Evolutionary conservation across 2,329 filamentous ascomycete genomes (phyloP).

Genomic region (Chaetomiaceae sp.): DNA sequence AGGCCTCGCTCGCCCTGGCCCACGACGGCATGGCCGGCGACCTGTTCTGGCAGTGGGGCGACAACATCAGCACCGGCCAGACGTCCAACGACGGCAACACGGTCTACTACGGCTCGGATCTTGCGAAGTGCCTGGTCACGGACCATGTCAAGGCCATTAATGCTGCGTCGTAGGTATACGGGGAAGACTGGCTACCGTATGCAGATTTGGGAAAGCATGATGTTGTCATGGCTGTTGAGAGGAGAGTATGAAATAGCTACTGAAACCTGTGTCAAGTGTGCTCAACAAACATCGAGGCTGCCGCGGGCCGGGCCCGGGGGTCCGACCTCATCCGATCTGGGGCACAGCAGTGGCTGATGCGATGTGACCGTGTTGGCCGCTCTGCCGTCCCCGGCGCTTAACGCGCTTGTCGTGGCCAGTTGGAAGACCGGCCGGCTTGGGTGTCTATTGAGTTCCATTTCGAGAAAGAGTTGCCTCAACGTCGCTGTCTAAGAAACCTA

Average conservation of each 20-base stretch:
- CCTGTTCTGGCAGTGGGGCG: constrained; percentile 41
- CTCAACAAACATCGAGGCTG: too few species aligned
- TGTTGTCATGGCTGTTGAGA: background rate
- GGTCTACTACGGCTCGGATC: constrained; percentile 39
- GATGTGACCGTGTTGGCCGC: background rate
- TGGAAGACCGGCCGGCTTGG: background rate
- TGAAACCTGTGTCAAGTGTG: too few species aligned
- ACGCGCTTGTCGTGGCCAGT: background rate
- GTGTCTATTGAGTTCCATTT: background rate
- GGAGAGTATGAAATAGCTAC: too few species aligned
- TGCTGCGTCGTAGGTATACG: background rate
- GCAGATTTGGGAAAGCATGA: too few species aligned
- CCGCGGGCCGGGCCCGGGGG: background rate
- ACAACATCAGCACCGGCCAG: constrained; percentile 38
- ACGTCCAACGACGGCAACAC: constrained; percentile 43
- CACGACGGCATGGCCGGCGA: constrained; percentile 34
- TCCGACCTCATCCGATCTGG: background rate
- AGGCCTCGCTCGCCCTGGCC: constrained; percentile 29
- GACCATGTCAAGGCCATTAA: constrained; percentile 35
- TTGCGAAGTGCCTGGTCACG: constrained; percentile 42
- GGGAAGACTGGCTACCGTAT: too few species aligned
- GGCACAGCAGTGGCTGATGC: background rate
- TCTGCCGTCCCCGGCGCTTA: background rate
- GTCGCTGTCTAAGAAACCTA: too few species aligned
- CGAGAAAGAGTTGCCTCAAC: too few species aligned